Evolutionary conservation across 371 early-diverging fungal species (phyloP).

Genomic region (Sanchytrium tribonematis): DNA sequence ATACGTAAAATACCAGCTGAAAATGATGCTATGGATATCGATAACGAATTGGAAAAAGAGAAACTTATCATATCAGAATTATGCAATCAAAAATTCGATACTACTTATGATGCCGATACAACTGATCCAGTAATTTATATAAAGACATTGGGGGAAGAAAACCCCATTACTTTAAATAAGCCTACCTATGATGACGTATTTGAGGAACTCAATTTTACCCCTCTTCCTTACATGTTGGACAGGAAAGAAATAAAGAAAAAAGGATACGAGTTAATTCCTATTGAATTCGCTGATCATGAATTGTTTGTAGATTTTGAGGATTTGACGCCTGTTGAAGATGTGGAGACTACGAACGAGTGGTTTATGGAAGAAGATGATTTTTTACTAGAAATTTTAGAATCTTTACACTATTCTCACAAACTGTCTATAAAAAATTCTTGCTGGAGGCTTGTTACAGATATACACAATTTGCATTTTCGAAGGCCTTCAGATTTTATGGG

Average conservation of each 20-base stretch:
- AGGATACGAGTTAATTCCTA: not conserved
- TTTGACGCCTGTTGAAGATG: not conserved
- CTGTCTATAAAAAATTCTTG: not conserved
- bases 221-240: not conserved
- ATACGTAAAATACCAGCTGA: too few species aligned
- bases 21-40: not conserved
- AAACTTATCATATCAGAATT: too few species aligned
- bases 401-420: not conserved
- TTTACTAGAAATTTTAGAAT: not conserved
- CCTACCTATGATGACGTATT: not conserved
- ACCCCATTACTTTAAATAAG: not conserved
- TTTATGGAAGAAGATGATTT: not conserved
- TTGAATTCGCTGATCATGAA: too few species aligned
- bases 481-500: not conserved
- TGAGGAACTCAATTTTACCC: not conserved
- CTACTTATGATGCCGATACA: not conserved
- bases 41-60: not conserved
- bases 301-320: too few species aligned
- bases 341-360: not conserved
- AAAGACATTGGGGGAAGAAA: not conserved
- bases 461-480: not conserved
- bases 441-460: not conserved
- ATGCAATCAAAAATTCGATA: too few species aligned
- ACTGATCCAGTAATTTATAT: not conserved
- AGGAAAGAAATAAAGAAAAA: not conserved